Base-by-base conservation (phyloP, 371 early-diverging fungal species). In the Umbelopsis sp. region DNA sequence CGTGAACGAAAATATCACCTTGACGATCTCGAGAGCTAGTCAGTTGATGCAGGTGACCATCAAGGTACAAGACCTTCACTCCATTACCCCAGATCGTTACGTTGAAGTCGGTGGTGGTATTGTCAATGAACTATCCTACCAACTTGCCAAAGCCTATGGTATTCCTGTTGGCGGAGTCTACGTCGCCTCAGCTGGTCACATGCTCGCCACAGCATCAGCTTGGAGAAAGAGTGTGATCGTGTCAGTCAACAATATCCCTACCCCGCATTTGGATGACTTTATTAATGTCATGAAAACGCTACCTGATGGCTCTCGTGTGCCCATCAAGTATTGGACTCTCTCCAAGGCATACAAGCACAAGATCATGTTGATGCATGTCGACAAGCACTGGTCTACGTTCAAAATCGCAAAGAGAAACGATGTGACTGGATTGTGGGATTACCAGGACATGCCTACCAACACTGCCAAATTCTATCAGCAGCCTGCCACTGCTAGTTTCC, bases 31-130 rank as follows among this genome's bases (percentile, higher is more conserved):
- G 57, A 85, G 95, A 18, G 92, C 91, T 44, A 78, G 82, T 41
- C 80, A 83, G 41, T 76, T 80, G n/a, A 68, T 84, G 41, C 65
- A 69, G 1, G 68, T 93, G 50, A 63, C 50, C 0, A 87, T 89
- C 18, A 66, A 52, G 3, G 77, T 90, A 1, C 89, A 92, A 72
- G 93, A 95, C 71, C 74, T 95, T 66, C 90, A 93, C 67, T 73
- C 82, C 3, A 81, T 91, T 64, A 89, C 91, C 41, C 91, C 92
- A 4, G 76, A 82, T 70, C 70, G 80, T 25, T 86, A 83, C 53
- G 78, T 95, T n/a, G 91, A 93, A 74, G 77, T 93, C 12, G 94
- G 95, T 63, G 96, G 94, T 50, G 87, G 85, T 20, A 87, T 87
- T 45, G 81, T 93, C 62, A 89, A 93, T 74, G 83, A 92, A 67